These are phyloP conservation scores for Clitopilus hobsonii DNA, from an alignment of 768 basidiomycete genomes.

Conservation along the genomic window DNA sequence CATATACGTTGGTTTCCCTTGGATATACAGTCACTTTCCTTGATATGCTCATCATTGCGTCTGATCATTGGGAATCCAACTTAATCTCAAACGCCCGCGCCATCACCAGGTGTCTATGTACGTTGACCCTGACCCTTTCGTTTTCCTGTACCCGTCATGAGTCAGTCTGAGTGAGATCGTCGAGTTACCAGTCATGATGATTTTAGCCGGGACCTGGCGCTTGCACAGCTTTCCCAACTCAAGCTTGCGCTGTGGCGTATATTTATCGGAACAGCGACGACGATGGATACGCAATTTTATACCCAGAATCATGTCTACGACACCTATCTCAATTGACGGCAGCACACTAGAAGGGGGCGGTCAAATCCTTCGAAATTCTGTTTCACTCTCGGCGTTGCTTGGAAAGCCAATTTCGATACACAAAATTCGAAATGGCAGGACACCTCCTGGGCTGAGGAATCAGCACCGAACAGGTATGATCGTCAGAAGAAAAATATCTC, in stretches of 20 bases:
- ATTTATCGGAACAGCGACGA: not conserved
- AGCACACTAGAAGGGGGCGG: slow-evolving; percentile 60
- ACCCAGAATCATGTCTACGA: slow-evolving; percentile 8
- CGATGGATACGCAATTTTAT: not conserved
- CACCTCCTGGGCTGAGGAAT: slow-evolving; percentile 60
- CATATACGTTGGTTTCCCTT: not conserved
- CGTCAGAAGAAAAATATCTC: too few species aligned
- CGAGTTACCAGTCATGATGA: not conserved
- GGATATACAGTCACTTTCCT: not conserved
- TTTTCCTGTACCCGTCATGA: not conserved
- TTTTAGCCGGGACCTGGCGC: not conserved
- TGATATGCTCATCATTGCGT: not conserved
- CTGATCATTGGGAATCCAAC: too few species aligned
- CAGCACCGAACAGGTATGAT: slow-evolving; percentile 70
- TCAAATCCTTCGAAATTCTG: slow-evolving; percentile 67
- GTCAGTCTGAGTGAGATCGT: not conserved
- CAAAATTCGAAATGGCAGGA: slow-evolving; percentile 56
- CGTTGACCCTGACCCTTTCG: not conserved
- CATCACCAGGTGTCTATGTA: too few species aligned
- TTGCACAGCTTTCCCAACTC: not conserved
- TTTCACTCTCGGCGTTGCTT: slow-evolving; percentile 62
- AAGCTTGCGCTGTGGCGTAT: not conserved
- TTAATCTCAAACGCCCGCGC: too few species aligned
- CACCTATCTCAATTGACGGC: slow-evolving; percentile 34
- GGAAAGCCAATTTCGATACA: slow-evolving; percentile 54